Evolutionary conservation across 352 stramenopile species (phyloP), one percentile per base, ranked within the genome.

Genomic region (Phytopythium mirpurense): DNA sequence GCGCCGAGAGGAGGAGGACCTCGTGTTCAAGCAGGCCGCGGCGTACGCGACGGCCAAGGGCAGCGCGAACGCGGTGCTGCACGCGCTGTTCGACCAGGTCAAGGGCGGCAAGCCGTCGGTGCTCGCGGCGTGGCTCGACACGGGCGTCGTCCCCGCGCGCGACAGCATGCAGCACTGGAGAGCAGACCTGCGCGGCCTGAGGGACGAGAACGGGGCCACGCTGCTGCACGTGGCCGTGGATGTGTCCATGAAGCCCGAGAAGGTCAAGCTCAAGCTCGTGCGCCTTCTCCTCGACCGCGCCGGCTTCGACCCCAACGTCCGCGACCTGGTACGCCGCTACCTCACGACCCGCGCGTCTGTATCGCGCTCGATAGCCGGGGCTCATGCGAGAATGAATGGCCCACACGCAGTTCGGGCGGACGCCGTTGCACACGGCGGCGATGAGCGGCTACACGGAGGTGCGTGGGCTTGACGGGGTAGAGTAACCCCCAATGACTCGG

Each of bases 21-120:
- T 63, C 21, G 64, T 72, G 21, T 88, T 87, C 63, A 60, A 72
- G 31, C 77, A 83, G 49, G 71, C 75, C 2, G 72, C 80, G 59
- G 37, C 57, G 38, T 91, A 77, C 57, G 73, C 70, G 44, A 66
- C 72, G 15, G 81, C 83, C 26, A 94, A 94, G 45, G 74, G 81
- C 48, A 77, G 70, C 5, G 78, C 79, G 23, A 90, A 90, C 48
- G 81, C 74, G 1, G 78, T 92, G 21, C 65, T 92, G 5, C 78
- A 89, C 56, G 68, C 75, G 31, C 66, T 94, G 11, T 94, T 94
- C 56, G 80, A 88, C 60, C 81, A 88, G 47, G 75, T 68, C 10
- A 87, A 69, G 38, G 47, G 55, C 27, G 79, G 68, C 23, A 91
- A 92, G 57, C 59, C 63, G 32, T 60, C 67, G 8, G 76, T 73